Evolutionary conservation across 192 early-diverging fungal genomes (phyloP), one percentile per base, ranked within the genome.

Genomic region (Entomortierella parvispora): DNA sequence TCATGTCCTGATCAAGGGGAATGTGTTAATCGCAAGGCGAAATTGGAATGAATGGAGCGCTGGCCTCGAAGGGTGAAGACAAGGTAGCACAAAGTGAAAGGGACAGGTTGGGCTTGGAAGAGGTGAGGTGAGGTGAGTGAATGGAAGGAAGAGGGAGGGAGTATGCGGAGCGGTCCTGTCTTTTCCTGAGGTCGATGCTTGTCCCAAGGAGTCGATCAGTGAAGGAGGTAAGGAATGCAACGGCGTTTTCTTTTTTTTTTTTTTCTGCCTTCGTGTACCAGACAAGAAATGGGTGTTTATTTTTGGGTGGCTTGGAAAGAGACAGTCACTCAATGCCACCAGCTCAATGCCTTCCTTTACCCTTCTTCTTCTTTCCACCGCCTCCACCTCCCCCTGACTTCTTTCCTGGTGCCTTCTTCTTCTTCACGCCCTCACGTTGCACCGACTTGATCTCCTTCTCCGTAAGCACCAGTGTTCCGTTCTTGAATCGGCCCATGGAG

Each of bases 1-100:
- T 93, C 92, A 94, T 94, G 23, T 52, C 37, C 46, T 62, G 45
- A 40, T 40, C 37, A 5, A 12, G 5, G 5, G 37, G 7, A 9
- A 12, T 40, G 37, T 40, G n/a, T n/a, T n/a, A n/a, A n/a, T n/a
- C n/a, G n/a, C n/a, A n/a, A n/a, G n/a, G n/a, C n/a, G n/a, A n/a
- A n/a, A n/a, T n/a, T n/a, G n/a, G n/a, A n/a, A n/a, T n/a, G n/a
- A n/a, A n/a, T n/a, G n/a, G n/a, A n/a, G n/a, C n/a, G n/a, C n/a
- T n/a, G n/a, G n/a, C n/a, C n/a, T n/a, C n/a, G n/a, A n/a, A n/a
- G n/a, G n/a, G n/a, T n/a, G n/a, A n/a, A n/a, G n/a, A n/a, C n/a
- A n/a, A n/a, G n/a, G n/a, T n/a, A n/a, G n/a, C n/a, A n/a, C n/a
- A n/a, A n/a, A n/a, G n/a, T n/a, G n/a, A n/a, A n/a, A n/a, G n/a